A percentile compares a stretch with the other conserved stretches of the same genome.
phyloP scores from a whole-genome alignment of 2,329 filamentous ascomycete genomes.

The Scedosporium apiospermum region DNA sequence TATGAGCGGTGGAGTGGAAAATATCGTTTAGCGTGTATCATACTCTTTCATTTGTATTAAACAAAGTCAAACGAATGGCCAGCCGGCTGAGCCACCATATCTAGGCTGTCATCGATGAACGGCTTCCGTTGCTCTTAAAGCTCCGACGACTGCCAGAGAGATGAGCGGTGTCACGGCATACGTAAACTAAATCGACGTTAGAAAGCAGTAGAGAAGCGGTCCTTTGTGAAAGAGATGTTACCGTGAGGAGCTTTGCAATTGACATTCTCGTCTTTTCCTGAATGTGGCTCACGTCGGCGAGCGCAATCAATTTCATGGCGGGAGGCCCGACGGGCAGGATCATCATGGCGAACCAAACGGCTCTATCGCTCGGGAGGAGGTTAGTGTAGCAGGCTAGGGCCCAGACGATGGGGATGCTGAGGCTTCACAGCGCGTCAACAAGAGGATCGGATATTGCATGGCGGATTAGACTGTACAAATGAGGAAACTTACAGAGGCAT shows the following conservation, averaged over 20 bases:
- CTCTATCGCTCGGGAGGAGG: conserved; percentile 45
- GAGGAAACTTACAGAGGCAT: conserved; percentile 37
- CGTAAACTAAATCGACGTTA: background rate
- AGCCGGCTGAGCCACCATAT: no score
- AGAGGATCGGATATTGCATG: no score
- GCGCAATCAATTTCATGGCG: conserved; percentile 36
- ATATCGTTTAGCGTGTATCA: no score
- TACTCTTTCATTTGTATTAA: no score
- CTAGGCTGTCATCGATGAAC: background rate
- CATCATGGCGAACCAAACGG: conserved; percentile 53
- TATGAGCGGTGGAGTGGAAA: no score
- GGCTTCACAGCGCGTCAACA: conserved; percentile 9
- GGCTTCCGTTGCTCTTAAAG: background rate
- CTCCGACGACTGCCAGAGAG: background rate
- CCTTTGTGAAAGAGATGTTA: conserved; percentile 14
- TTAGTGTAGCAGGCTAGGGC: conserved; percentile 40
- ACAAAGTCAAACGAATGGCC: background rate
- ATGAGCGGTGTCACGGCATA: background rate
- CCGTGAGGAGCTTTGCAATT: conserved; percentile 33
- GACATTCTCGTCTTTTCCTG: conserved; percentile 28
- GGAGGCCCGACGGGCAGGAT: conserved; percentile 37
- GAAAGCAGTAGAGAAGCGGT: background rate
- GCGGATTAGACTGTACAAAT: no score
- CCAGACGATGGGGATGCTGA: conserved; percentile 47
- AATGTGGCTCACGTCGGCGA: conserved; percentile 32